A percentile compares a stretch with the other conserved stretches of the same genome.
Conservation (phyloP, 2,329 filamentous ascomycete genomes). For the Zymoseptoria brevis region DNA sequence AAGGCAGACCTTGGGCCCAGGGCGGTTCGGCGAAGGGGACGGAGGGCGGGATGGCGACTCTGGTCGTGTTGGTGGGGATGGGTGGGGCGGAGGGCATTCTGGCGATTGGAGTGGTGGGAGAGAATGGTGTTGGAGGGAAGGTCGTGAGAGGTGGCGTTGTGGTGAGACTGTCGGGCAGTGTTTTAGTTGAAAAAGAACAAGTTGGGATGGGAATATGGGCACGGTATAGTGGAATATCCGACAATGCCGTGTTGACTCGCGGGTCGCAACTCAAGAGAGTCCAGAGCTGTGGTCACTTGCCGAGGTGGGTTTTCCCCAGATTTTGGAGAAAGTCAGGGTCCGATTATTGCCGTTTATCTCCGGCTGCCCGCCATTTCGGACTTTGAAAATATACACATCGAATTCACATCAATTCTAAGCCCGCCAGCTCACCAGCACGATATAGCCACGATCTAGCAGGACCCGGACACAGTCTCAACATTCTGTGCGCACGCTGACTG, state of each 20-base stretch:
- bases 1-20: slow-evolving; percentile 61
- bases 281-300: not conserved
- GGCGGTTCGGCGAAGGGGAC: slow-evolving; percentile 67
- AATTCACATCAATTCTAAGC: no score
- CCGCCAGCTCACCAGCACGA: no score
- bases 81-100: not conserved
- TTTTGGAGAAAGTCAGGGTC: not conserved
- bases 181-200: not conserved
- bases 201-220: not conserved
- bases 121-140: not conserved
- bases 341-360: not conserved
- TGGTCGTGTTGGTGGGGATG: not conserved
- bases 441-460: no score
- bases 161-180: not conserved
- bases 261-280: not conserved
- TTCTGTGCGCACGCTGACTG: no score
- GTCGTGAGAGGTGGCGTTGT: not conserved
- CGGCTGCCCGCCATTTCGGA: no score
- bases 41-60: slow-evolving; percentile 9
- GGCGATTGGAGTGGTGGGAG: not conserved
- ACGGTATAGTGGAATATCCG: not conserved
- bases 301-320: not conserved
- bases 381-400: no score
- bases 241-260: not conserved
- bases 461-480: no score